Percentiles rank a stretch among this genome's conserved stretches.
phyloP scores from a whole-genome alignment of 1,284 basidiomycete species.

The Pascua guehoae region DNA sequence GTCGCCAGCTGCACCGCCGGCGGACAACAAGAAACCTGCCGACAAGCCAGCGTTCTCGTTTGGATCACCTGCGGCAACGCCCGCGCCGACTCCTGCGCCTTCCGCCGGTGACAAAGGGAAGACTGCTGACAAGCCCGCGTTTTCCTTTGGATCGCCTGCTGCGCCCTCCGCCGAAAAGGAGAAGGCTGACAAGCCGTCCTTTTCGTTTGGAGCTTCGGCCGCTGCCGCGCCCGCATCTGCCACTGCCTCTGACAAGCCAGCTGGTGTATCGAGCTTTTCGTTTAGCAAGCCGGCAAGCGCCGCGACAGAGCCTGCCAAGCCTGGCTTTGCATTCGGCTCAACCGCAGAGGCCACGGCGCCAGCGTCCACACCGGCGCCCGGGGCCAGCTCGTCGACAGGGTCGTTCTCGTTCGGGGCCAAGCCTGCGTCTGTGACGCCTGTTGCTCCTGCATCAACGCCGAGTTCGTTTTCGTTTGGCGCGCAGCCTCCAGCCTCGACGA shows the following conservation, averaged over 20 bases:
- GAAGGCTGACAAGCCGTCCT: background rate
- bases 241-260: background rate
- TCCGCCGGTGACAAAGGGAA: background rate
- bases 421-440: too few species aligned
- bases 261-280: background rate
- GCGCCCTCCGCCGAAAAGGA: background rate
- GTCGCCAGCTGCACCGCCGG: background rate
- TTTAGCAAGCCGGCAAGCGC: background rate
- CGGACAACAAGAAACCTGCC: conserved; percentile 1
- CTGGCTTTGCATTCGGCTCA: too few species aligned
- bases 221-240: background rate
- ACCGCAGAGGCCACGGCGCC: too few species aligned
- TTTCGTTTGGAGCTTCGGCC: background rate
- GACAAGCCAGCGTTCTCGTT: conserved; percentile 6
- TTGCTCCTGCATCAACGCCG: background rate
- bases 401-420: conserved; percentile 6
- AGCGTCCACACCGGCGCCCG: background rate
- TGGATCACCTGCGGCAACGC: background rate
- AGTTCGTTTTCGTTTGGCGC: conserved; percentile 8
- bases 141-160: conserved; percentile 6
- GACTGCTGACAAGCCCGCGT: background rate
- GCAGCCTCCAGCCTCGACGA: background rate
- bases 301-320: too few species aligned
- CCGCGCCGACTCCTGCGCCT: background rate
- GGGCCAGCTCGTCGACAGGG: conserved; percentile 7